Evolutionary conservation across 2,329 filamentous ascomycete genomes (phyloP).

Genomic region (Tolypocladium tropicale): DNA sequence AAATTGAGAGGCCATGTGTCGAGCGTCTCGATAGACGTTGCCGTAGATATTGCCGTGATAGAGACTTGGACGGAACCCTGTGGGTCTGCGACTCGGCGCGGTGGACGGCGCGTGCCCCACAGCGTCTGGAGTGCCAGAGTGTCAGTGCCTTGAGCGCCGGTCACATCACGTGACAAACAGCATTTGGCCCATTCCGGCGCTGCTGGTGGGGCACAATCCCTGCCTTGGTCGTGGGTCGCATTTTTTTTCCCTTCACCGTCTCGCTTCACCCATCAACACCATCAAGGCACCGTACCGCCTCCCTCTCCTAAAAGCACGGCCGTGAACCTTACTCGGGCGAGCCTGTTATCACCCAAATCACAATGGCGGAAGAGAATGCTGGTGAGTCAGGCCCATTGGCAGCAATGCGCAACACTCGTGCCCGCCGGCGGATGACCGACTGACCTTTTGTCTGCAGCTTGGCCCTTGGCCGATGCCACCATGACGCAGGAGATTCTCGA

Average conservation of each 20-base stretch:
- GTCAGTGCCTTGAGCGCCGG: too few species aligned
- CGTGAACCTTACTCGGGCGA: constrained; percentile 43
- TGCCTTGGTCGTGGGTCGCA: neutral
- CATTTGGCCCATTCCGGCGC: neutral
- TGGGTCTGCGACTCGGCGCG: too few species aligned
- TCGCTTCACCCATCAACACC: constrained; percentile 3
- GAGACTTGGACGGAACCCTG: too few species aligned
- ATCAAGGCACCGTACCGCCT: neutral
- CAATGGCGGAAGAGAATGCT: constrained; percentile 15
- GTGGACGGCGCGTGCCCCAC: neutral
- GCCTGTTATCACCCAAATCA: constrained; percentile 11
- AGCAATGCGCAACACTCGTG: neutral
- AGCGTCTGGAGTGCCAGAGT: too few species aligned
- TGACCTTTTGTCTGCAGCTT: constrained; percentile 39
- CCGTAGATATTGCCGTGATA: too few species aligned
- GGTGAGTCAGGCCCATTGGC: constrained; percentile 7
- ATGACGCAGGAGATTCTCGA: constrained; percentile 77
- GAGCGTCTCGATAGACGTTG: too few species aligned
- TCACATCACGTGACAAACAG: neutral
- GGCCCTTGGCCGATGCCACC: constrained; percentile 62
- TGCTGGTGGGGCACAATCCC: neutral
- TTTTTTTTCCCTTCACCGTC: constrained; percentile 2
- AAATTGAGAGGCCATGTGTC: too few species aligned
- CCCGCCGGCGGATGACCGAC: neutral
- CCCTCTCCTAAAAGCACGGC: constrained; percentile 23